A percentile compares a stretch with the other conserved stretches of the same genome.
These are phyloP conservation scores for Waltergamsia citrina DNA, from an alignment of 2,329 filamentous ascomycete genomes.

Conservation along the genomic window DNA sequence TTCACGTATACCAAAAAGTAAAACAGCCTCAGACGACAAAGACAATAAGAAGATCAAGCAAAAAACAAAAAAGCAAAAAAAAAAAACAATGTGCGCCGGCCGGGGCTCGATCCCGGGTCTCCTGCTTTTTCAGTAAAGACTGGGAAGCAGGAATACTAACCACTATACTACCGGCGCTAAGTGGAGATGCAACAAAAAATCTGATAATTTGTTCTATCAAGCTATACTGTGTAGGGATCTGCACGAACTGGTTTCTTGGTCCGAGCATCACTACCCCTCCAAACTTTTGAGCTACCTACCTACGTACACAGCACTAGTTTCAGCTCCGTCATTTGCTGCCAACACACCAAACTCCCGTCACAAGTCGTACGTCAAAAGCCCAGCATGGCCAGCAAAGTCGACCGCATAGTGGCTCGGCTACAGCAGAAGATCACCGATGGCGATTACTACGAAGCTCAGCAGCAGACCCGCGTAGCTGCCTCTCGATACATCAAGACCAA, in stretches of 20 bases:
- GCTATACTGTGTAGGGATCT: not conserved
- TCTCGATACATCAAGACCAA: slow-evolving; percentile 83
- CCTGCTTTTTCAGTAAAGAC: too few species aligned
- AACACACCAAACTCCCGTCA: not conserved
- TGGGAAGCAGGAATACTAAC: slow-evolving; percentile 29
- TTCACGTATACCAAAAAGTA: too few species aligned
- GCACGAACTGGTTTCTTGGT: not conserved
- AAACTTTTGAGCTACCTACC: too few species aligned
- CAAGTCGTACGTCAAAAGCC: not conserved
- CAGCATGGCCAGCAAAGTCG: slow-evolving; percentile 28
- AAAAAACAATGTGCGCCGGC: slow-evolving; percentile 14
- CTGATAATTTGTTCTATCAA: not conserved
- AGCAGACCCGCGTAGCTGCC: slow-evolving; percentile 92
- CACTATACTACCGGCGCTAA: slow-evolving; percentile 23
- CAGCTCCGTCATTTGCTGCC: not conserved
- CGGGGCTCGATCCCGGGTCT: slow-evolving; percentile 26
- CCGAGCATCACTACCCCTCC: not conserved
- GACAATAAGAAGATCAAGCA: slow-evolving; percentile 5
- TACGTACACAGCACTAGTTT: too few species aligned
- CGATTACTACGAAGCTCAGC: slow-evolving; percentile 95
- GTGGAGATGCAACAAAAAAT: not conserved
- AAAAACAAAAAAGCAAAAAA: slow-evolving; percentile 4
- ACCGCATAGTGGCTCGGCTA: slow-evolving; percentile 52
- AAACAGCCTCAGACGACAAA: too few species aligned
- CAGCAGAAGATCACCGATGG: slow-evolving; percentile 84